Conservation (phyloP, 176 grass and related monocot species). For the Bolboschoenus planiculmis region DNA sequence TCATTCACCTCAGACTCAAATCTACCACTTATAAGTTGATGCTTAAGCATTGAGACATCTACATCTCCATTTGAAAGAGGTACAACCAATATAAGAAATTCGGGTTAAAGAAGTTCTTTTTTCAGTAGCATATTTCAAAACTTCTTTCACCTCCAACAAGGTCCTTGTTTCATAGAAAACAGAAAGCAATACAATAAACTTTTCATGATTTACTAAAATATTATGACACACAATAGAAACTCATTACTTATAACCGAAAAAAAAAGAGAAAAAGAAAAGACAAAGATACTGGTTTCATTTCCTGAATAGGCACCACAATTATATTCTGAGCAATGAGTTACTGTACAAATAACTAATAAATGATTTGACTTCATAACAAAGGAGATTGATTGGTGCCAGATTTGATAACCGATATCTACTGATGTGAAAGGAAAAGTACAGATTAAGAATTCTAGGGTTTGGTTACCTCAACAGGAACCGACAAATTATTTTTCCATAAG, state of each 20-base stretch:
- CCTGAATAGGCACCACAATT: background rate
- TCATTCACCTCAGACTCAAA: slow-evolving; percentile 85
- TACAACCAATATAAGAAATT: slow-evolving; percentile 89
- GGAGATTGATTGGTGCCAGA: background rate
- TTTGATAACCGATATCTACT: background rate
- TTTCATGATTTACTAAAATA: background rate
- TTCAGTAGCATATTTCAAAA: slow-evolving; percentile 57
- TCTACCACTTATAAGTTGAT: slow-evolving; percentile 69
- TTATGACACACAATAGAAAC: background rate
- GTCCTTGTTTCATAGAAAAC: slow-evolving; percentile 72
- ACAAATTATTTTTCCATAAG: slow-evolving; percentile 53
- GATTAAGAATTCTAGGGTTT: background rate
- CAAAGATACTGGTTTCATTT: background rate
- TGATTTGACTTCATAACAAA: background rate
- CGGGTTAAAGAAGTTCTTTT: slow-evolving; percentile 70
- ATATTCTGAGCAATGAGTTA: background rate
- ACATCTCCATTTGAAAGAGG: slow-evolving; percentile 67
- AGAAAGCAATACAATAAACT: background rate
- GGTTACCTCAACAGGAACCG: slow-evolving; percentile 83
- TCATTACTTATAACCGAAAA: background rate
- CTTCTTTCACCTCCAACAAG: slow-evolving; percentile 67
- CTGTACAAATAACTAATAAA: background rate
- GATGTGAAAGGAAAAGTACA: background rate
- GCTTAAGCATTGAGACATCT: slow-evolving; percentile 97
- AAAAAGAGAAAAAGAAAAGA: background rate